Base-by-base conservation (phyloP, 129 eudicot species). In the Cynara cardunculus region DNA sequence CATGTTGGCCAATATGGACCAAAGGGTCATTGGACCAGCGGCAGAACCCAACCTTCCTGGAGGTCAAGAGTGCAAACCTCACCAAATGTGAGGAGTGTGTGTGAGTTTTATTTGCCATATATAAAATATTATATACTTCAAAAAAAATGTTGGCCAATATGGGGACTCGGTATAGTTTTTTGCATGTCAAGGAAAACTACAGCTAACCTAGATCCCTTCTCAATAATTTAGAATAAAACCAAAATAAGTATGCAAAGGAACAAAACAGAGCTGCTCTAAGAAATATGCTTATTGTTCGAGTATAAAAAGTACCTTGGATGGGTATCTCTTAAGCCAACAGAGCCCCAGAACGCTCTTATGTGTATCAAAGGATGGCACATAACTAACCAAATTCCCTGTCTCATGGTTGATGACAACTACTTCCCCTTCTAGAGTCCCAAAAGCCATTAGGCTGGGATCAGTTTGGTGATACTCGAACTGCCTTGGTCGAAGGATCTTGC, bases 381-480 rank as follows among this genome's bases (percentile, higher is more conserved):
- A 87, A 56, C 74, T 79, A 72, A 84, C 85, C 61, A 85, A 72
- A 77, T 84, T 91, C 59, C 87, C 94, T 0, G 78, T 88, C 74
- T 94, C 98, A 39, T 91, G 98, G 35, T 91, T 94, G 25, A 94
- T 78, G 18, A 91, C 87, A 56, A 84, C 92, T 18, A 91, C 97
- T 77, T 94, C 95, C 5, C 95, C 97, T 59, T 91, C 98, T 69
- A 94, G 78, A 44, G 97, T 91, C 80, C 98, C 98, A 81, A 91
- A 86, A 9, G 89, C 97, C 94, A 94, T 90, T 37, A 87, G 80
- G 71, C 97, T 67, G 67, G 97, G 80, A 59, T 89, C 87, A 0
- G 70, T 80, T 21, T 94, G 98, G 68, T 94, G 97, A 85, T 94
- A 94, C 87, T 94, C 98, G 59, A 93, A 93, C 81, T 93, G 98